A percentile compares a stretch with the other conserved stretches of the same genome.
These are phyloP conservation scores for Fusarium sp. DNA, from an alignment of 2,329 filamentous ascomycete genomes.

Conservation along the genomic window DNA sequence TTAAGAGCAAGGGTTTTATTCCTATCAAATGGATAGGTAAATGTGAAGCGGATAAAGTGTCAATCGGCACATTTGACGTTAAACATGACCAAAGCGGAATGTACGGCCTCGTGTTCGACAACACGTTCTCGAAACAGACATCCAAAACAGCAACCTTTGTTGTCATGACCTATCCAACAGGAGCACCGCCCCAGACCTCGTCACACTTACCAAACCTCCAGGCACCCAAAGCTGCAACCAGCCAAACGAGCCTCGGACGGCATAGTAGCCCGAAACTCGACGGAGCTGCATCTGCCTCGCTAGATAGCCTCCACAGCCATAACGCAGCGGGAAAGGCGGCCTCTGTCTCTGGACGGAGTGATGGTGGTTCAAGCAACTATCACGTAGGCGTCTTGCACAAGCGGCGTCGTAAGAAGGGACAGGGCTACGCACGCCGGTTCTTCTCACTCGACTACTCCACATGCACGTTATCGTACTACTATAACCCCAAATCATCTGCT, in stretches of 20 bases:
- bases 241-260: constrained; percentile 65
- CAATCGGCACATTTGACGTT: constrained; percentile 89
- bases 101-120: constrained; percentile 97
- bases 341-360: constrained; percentile 65
- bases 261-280: constrained; percentile 58
- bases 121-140: constrained; percentile 95
- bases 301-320: constrained; percentile 71
- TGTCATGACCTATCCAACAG: constrained; percentile 91
- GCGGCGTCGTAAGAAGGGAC: constrained; percentile 89
- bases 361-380: constrained; percentile 65
- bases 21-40: constrained; percentile 88
- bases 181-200: constrained; percentile 78
- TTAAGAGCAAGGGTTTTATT: constrained; percentile 74
- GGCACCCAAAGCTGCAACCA: constrained; percentile 51
- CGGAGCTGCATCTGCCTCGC: constrained; percentile 62
- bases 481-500: constrained; percentile 91
- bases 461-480: constrained; percentile 95
- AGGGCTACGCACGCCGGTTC: constrained; percentile 91
- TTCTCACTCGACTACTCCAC: constrained; percentile 96
- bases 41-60: constrained; percentile 95
- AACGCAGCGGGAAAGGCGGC: constrained; percentile 55
- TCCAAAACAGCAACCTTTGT: constrained; percentile 97
- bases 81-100: constrained; percentile 80
- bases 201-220: constrained; percentile 74
- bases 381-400: constrained; percentile 90